Evolutionary conservation across 2,329 filamentous ascomycete species (phyloP), one percentile per base, ranked within the genome.

Genomic region (Daldinia sp.): DNA sequence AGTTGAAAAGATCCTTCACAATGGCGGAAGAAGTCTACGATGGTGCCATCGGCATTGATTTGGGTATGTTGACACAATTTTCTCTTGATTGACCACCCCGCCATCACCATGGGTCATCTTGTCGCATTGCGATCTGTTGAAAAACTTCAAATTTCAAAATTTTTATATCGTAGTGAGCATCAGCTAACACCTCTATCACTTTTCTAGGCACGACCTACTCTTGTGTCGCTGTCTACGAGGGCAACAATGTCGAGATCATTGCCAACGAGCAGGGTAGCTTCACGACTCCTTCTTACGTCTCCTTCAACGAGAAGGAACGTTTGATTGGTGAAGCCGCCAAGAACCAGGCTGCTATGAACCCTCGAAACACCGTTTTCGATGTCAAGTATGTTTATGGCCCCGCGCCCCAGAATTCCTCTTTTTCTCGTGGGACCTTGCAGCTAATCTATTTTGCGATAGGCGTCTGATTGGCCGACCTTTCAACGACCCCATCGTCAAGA

Each of bases 321-420:
- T 85, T 99, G 84, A 98, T 98, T 78, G 95, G 95, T 86, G 95
- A 98, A 88, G 94, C 95, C 66, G 95, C 95, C 78, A 99, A 98
- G 92, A 99, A 99, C 87, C 94, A 97, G 89, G 95, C 94, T 78
- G 94, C 95, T 77, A 97, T 98, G 93, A 99, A 99, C 92, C 95
- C 95, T 69, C 82, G 82, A 79, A 98, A 98, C 87, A 99, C 95
- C 75, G 87, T 99, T 83, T 99, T 98, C 85, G 95, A 99, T 83
- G 92, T 97, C 88, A 99, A 98, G 93, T 95, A 82, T 83, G 90
- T 83, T 58, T 58, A n/a, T 55, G 48, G 27, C 58, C 45, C 34
- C 17, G 21, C 11, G 34, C 10, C 19, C 19, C 35, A 13, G 15
- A 39, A 15, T 45, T 45, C 39, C 51, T 19, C 21, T 17, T 39